Base-by-base conservation (phyloP, 2,329 filamentous ascomycete species). In the Aspergillus proliferans region DNA sequence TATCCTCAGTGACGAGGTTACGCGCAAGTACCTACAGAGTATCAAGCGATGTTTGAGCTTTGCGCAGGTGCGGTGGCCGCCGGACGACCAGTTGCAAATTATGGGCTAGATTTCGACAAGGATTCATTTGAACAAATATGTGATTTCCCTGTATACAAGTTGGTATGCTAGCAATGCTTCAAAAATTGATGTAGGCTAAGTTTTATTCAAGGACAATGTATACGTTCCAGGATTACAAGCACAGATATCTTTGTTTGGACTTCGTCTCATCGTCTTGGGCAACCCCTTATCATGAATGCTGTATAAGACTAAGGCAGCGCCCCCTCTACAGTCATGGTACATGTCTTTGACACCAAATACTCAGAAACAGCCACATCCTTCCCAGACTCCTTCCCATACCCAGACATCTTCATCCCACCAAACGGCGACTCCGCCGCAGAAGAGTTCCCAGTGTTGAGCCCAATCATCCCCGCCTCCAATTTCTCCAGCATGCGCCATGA, bases 31-130 rank as follows among this genome's bases (percentile, higher is more conserved):
- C 66, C 71, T 98, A 58, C 93, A 98, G 75, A 96, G 92, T 66
- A 97, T 98, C 69, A 98, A 98, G 77, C 79, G 93, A 42, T 96
- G 91, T 65, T 72, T 98, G 65, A 97, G 88, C 52, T 98, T 96
- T 79, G 90, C 92, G 22, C 93, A 98, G 73, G 91, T 93, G 26
- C 83, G 92, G 59, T 98, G 93, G 93, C 91, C 91, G 50, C 93
- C 93, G 0, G 85, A 90, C 61, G 92, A 97, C 73, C 79, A 93
- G 59, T 79, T 88, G 64, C 93, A 98, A 74, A 74, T 98, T 60
- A 98, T 98, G 93, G 93, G 93, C 12, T 93, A 70, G 68, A 54
- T 12, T 30, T 30, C 26, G 26, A 30, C 26, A 30, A 12, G 26
- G 9, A 30, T 30, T 30, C 9, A 4, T 26, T 30, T 30, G 26